These are phyloP conservation scores for Neonectria magnoliae DNA, from an alignment of 2,329 filamentous ascomycete species.

Conservation along the genomic window DNA sequence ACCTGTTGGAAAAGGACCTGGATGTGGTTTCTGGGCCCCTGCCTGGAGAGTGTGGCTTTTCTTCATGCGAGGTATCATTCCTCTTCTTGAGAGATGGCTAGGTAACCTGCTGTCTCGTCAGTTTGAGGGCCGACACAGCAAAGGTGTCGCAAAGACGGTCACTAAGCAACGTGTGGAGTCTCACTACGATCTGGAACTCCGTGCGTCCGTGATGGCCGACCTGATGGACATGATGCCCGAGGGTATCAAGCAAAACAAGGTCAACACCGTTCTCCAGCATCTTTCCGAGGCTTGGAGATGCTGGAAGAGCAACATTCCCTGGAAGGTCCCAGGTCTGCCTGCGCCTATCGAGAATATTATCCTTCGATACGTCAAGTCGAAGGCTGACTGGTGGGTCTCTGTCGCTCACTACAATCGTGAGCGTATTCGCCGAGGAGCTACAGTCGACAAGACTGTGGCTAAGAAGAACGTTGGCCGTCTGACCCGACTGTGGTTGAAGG, in stretches of 20 bases:
- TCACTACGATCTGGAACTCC: conserved; percentile 96
- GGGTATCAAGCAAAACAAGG: conserved; percentile 99
- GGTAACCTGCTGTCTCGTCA: conserved; percentile 96
- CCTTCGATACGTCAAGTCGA: conserved; percentile 97
- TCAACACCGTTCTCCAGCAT: conserved; percentile 97
- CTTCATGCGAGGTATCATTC: conserved; percentile 99
- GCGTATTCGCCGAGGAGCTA: conserved; percentile 93
- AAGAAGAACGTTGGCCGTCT: conserved; percentile 98
- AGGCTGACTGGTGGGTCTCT: conserved; percentile 99
- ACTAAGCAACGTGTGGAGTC: conserved; percentile 99
- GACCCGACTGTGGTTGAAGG: conserved; percentile 95
- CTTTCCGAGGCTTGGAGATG: conserved; percentile 98
- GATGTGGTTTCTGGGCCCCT: conserved; percentile 98
- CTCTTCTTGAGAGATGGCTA: conserved; percentile 94
- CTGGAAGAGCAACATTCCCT: conserved; percentile 99
- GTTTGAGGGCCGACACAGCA: conserved; percentile 98
- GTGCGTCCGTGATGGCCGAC: conserved; percentile 98
- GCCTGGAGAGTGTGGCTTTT: conserved; percentile 99
- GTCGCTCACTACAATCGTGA: conserved; percentile 99
- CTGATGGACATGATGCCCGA: conserved; percentile 99
- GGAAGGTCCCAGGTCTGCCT: conserved; percentile 97
- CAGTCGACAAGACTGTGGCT: conserved; percentile 98
- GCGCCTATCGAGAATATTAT: conserved; percentile 99
- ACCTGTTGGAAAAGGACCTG: conserved; percentile 95
- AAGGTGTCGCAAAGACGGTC: conserved; percentile 98